Evolutionary conservation across 1,139 yeast genomes (phyloP), one percentile per base, ranked within the genome.

Genomic region (Candida dubliniensis): DNA sequence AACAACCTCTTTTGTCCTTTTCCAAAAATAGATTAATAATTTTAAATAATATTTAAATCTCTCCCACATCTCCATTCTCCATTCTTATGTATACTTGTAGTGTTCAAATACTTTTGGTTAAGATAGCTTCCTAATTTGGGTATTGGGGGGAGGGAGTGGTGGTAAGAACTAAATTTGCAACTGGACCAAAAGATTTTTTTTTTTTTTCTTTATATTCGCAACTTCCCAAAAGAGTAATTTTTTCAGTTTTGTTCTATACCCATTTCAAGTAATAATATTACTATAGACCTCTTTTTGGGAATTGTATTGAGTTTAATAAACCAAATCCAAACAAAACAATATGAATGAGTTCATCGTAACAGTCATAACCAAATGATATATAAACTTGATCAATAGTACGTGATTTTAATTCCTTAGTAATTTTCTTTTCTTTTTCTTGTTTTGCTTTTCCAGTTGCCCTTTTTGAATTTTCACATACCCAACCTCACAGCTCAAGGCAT

Each of bases 211-310:
- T 37, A 30, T 32, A 18, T 32, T 30, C 23, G 34, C 18, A 31
- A 37, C 34, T 37, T 37, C 40, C 40, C 34, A 30, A 37, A 37
- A 31, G 23, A 32, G 40, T 18, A 37, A 37, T 37, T 30, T 30
- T 30, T 15, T 18, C 14, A 18, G 15, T 18, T 26, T 30, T 31
- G 24, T 27, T 10, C 29, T 36, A 37, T 37, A 31, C 31, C 40
- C 31, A 8, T 14, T 30, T 37, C 40, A 13, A 37, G 40, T 37
- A 37, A 37, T 37, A 26, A 29, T 14, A 25, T 27, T 14, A 27
- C 18, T 18, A 33, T 18, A 7, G 6, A 18, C 15, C 27, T 11
- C 24, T 14, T 31, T 11, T 31, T 30, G n/a, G n/a, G 8, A n/a
- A 15, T 12, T 18, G 5, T 14, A 10, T 29, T 36, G n/a, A 27